A percentile compares a stretch with the other conserved stretches of the same genome.
Conservation (phyloP, 1,139 yeast genomes). For the Taphrina confusa region DNA sequence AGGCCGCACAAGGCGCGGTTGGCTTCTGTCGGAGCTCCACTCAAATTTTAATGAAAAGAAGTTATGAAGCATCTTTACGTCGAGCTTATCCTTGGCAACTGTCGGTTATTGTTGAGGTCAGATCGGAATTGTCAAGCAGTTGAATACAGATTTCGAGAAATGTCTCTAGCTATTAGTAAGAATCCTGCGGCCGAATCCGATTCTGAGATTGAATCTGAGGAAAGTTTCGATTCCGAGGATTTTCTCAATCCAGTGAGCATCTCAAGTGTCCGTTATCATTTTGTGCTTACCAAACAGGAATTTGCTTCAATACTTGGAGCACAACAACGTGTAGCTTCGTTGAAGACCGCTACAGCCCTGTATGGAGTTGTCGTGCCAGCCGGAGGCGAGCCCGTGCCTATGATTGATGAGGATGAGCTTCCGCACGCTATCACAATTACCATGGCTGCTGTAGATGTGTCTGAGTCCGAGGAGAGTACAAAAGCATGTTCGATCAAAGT, state of each 20-base stretch:
- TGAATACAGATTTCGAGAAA: too few relatives aligned
- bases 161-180: conserved; percentile 1
- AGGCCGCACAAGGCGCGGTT: background rate
- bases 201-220: conserved; percentile 22
- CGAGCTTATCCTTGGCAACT: too few relatives aligned
- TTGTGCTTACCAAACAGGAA: background rate
- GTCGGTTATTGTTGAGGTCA: too few relatives aligned
- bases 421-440: conserved; percentile 90
- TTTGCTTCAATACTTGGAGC: conserved; percentile 32
- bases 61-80: too few relatives aligned
- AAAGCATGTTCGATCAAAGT: conserved; percentile 84
- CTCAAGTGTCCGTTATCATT: background rate
- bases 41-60: conserved; percentile 1
- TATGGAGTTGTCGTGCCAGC: conserved; percentile 26
- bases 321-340: conserved; percentile 29
- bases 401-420: conserved; percentile 61
- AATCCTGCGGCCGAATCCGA: background rate
- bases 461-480: conserved; percentile 71
- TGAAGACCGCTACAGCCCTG: conserved; percentile 28
- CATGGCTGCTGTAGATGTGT: conserved; percentile 94
- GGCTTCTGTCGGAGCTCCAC: background rate
- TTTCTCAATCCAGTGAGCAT: conserved; percentile 26
- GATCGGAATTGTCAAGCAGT: too few relatives aligned
- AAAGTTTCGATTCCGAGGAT: conserved; percentile 21
- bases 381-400: conserved; percentile 64